A percentile compares a stretch with the other conserved stretches of the same genome.
These are phyloP conservation scores for Solanum boliviense DNA, from an alignment of 257 asterid genomes.

Conservation along the genomic window DNA sequence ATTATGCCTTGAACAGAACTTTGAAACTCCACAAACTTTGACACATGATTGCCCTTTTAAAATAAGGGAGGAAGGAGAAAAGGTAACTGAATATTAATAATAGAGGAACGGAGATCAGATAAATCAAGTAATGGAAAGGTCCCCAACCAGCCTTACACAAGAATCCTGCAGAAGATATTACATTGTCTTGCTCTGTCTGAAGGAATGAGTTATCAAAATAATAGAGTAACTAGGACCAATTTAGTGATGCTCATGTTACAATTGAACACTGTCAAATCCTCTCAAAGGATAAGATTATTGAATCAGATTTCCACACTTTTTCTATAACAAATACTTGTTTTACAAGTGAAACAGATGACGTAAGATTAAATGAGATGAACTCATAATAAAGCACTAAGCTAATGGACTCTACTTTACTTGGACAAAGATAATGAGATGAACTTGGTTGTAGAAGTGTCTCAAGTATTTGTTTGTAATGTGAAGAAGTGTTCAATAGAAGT, in stretches of 20 bases:
- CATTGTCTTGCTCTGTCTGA: neutral
- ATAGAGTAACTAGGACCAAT: neutral
- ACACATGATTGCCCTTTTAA: neutral
- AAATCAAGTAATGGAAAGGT: neutral
- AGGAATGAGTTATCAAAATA: neutral
- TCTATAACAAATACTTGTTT: neutral
- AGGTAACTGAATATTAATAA: neutral
- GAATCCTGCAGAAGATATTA: neutral
- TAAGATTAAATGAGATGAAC: neutral
- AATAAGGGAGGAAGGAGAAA: neutral
- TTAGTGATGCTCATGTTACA: neutral
- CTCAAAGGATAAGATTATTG: neutral
- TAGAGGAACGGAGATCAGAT: neutral
- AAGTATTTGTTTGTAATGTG: neutral
- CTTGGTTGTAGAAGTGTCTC: neutral
- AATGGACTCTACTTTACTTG: neutral
- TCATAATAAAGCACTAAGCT: neutral
- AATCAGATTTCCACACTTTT: neutral
- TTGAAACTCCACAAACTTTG: neutral
- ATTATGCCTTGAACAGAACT: neutral
- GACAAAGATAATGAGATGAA: neutral
- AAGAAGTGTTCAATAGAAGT: neutral
- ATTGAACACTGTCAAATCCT: neutral
- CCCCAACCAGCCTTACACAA: neutral
- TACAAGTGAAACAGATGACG: neutral